Percentiles rank a stretch among this genome's conserved stretches.
These are phyloP conservation scores for Fusarium torulosum DNA, from an alignment of 2,329 filamentous ascomycete species.

Conservation along the genomic window DNA sequence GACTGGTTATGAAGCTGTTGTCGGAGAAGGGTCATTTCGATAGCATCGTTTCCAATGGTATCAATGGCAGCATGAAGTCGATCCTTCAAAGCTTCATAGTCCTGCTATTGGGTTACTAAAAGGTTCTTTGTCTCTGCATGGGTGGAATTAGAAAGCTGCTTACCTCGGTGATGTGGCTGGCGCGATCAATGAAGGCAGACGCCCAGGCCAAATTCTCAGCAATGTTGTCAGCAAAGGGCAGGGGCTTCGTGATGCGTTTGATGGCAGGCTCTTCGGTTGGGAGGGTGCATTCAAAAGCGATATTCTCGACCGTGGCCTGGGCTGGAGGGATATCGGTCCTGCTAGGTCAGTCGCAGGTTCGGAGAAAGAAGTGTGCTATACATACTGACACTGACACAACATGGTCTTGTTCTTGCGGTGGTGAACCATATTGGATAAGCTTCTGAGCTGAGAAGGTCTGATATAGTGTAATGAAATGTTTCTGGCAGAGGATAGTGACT, in stretches of 20 bases:
- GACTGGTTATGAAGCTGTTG: not conserved
- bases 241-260: not conserved
- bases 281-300: not conserved
- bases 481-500: no score
- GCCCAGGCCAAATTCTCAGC: constrained; percentile 2
- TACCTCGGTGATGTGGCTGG: not conserved
- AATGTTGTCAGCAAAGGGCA: not conserved
- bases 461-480: rapidly evolving
- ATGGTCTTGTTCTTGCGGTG: not conserved
- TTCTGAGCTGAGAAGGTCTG: not conserved
- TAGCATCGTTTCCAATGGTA: constrained; percentile 9
- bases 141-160: not conserved
- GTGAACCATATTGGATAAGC: not conserved
- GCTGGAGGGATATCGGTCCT: not conserved
- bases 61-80: constrained; percentile 6
- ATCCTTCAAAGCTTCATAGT: not conserved
- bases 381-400: not conserved
- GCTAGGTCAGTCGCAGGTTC: not conserved
- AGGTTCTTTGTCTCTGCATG: not conserved
- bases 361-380: rapidly evolving
- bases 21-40: constrained; percentile 5
- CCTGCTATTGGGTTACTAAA: rapidly evolving
- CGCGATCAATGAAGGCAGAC: constrained; percentile 9
- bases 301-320: not conserved
- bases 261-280: not conserved